These are phyloP conservation scores for Colletotrichum sp. DNA, from an alignment of 2,329 filamentous ascomycete species.

Conservation along the genomic window DNA sequence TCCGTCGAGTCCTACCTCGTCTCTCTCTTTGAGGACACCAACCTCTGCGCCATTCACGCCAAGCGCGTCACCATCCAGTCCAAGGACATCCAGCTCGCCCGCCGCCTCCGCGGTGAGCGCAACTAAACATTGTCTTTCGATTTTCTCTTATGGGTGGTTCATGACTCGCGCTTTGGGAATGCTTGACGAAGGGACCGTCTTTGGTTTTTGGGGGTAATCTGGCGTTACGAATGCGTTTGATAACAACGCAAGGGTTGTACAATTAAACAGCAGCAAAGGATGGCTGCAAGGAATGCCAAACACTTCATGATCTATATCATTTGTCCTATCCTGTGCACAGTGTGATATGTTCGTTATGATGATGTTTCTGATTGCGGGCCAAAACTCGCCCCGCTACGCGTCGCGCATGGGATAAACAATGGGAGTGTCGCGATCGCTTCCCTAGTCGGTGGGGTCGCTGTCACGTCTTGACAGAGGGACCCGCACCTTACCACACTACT, in stretches of 20 bases:
- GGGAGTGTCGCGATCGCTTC: not conserved
- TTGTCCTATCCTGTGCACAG: no score
- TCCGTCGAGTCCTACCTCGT: constrained; percentile 99
- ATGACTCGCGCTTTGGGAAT: constrained; percentile 45
- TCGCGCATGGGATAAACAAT: not conserved
- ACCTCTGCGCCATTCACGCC: constrained; percentile 97
- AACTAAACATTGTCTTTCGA: constrained; percentile 62
- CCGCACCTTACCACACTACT: not conserved
- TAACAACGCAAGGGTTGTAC: constrained; percentile 47
- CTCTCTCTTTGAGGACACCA: constrained; percentile 97
- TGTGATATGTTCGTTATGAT: not conserved
- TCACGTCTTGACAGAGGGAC: not conserved
- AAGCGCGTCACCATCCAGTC: constrained; percentile 99
- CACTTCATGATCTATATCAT: constrained; percentile 32
- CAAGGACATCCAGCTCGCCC: constrained; percentile 97
- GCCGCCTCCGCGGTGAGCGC: constrained; percentile 92
- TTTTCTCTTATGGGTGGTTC: constrained; percentile 38
- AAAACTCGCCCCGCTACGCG: not conserved
- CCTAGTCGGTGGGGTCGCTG: not conserved
- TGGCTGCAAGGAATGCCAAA: constrained; percentile 37
- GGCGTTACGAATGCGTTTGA: constrained; percentile 48
- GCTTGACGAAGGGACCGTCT: constrained; percentile 41
- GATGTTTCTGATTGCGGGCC: not conserved
- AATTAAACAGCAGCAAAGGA: constrained; percentile 44
- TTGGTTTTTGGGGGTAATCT: constrained; percentile 42